Evolutionary conservation across 108 stramenopile species (phyloP), one percentile per base, ranked within the genome.

Genomic region (Epithemia pelagica): DNA sequence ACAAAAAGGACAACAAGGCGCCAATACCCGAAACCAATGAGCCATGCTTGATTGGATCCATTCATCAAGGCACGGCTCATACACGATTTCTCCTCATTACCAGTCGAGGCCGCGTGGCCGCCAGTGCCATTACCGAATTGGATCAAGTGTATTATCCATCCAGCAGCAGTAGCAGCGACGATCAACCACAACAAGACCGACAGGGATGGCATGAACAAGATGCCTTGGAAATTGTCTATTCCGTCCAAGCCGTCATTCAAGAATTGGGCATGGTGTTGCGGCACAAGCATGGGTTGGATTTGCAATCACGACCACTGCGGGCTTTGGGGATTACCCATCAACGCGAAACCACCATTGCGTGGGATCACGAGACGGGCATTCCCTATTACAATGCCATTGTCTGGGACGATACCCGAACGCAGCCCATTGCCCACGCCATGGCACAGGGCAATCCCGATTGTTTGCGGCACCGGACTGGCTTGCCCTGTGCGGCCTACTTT

Each of bases 51-150:
- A 73, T 99, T 52, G 96, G 95, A 52, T 68, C 95, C 59, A 97
- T 99, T 68, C 97, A 99, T 70, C 96, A 99, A 79, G 99, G 99
- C 61, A 99, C 99, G 2, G 89, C 91, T 33, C 85, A 82, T 56
- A 88, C 96, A 0, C 86, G 97, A 0, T 96, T 97, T 75, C 71
- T 98, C 23, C 59, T 99, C 7, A 90, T 97, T 62, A 83, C 90
- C 52, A 58, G 73, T 19, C 20, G 63, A 15, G 97, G 97, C 20
- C 53, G 66, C 24, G 80, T 95, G 33, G 88, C 88, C 18, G 82
- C 91, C 0, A 78, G 77, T 51, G 78, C 90, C 22, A 97, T 97
- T 74, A 74, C 90, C 62, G 99, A 98, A 74, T 90, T 94, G 63
- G 74, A 79, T n/a, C 97, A 97, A 77, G 67, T 75, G 61, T 97